These are phyloP conservation scores for Beta vulgaris DNA, from an alignment of 148 eudicot species.

Conservation along the genomic window DNA sequence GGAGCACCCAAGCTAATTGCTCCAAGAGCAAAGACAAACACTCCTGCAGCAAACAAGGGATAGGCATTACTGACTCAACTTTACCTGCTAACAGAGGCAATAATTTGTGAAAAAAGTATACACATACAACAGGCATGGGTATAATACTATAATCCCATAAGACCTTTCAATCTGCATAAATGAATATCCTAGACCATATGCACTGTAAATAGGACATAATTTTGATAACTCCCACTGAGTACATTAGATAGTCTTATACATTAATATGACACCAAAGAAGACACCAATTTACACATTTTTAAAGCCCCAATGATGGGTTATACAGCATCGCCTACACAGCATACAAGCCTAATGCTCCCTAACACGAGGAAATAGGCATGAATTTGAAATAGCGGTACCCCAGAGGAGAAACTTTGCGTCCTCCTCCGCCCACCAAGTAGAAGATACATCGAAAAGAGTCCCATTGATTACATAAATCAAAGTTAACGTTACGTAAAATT, in stretches of 20 bases:
- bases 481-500: neutral
- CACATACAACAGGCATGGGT: neutral
- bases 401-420: neutral
- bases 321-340: neutral
- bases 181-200: neutral
- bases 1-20: slow-evolving; percentile 95
- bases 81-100: neutral
- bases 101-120: too few relatives aligned
- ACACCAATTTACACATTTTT: neutral
- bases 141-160: neutral
- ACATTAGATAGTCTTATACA: neutral
- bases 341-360: neutral
- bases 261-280: too few relatives aligned
- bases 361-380: neutral
- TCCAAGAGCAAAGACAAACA: slow-evolving; percentile 60
- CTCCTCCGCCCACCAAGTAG: too few relatives aligned
- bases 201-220: neutral
- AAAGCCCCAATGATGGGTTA: neutral
- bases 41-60: slow-evolving; percentile 48
- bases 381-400: neutral
- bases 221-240: neutral
- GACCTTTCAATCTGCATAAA: neutral
- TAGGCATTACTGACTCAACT: slow-evolving; percentile 18
- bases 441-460: too few relatives aligned
- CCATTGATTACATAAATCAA: neutral